These are phyloP conservation scores for Pichia eremophila DNA, from an alignment of 805 yeast genomes.

Conservation along the genomic window DNA sequence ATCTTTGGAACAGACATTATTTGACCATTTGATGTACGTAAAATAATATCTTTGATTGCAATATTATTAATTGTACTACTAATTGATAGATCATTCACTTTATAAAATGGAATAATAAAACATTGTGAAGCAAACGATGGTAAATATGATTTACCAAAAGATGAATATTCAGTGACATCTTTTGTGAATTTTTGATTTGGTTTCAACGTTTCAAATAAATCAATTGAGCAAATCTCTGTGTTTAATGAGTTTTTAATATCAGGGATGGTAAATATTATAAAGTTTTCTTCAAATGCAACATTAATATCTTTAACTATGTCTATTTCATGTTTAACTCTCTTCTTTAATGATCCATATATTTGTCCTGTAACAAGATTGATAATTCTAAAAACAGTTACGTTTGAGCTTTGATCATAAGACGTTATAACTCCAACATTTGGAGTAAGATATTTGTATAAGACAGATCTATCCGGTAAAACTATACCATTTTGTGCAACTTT, in stretches of 20 bases:
- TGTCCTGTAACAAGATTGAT: conserved; percentile 68
- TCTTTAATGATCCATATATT: conserved; percentile 32
- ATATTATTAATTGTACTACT: conserved; percentile 58
- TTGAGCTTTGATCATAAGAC: neutral
- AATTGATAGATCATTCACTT: conserved; percentile 40
- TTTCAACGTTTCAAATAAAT: conserved; percentile 59
- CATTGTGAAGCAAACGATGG: conserved; percentile 50
- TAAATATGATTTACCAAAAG: conserved; percentile 16
- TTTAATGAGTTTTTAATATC: conserved; percentile 33
- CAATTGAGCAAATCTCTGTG: conserved; percentile 61
- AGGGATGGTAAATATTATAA: conserved; percentile 64
- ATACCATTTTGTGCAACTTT: conserved; percentile 54
- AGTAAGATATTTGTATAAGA: conserved; percentile 73
- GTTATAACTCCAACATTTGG: conserved; percentile 47
- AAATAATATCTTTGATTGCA: conserved; percentile 54
- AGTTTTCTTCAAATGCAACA: conserved; percentile 69
- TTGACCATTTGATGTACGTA: conserved; percentile 51
- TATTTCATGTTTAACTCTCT: conserved; percentile 1
- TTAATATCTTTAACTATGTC: conserved; percentile 25
- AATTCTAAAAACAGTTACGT: conserved; percentile 37
- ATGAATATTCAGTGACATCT: conserved; percentile 10
- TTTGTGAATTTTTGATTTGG: conserved; percentile 36
- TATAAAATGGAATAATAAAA: conserved; percentile 49
- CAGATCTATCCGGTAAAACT: conserved; percentile 59
- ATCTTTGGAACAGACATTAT: conserved; percentile 63